Base-by-base conservation (phyloP, 768 basidiomycete species). In the Goffeauzyma gilvescens region DNA sequence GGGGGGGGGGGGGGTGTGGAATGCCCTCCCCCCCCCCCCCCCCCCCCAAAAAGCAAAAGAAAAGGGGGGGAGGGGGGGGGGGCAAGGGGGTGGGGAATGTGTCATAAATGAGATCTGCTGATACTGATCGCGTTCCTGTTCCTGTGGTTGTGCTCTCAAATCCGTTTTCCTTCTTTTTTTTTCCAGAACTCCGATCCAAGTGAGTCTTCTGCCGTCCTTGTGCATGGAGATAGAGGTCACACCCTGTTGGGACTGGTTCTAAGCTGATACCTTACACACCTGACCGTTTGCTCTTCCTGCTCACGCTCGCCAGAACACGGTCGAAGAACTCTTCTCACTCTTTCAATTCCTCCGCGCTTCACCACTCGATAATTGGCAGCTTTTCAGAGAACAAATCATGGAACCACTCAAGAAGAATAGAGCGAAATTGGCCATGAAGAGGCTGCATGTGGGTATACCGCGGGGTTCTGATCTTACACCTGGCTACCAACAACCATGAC, bases 301-400 rank as follows among this genome's bases (percentile, higher is more conserved):
- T 36, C 5, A 2, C n/a, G n/a, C n/a, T n/a, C n/a, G n/a, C n/a
- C 79, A 96, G 69, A 96, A 98, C 66, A 78, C 69, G 37, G 79
- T 95, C 14, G 76, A 79, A 35, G 93, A 98, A 53, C 66, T 98
- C 5, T 93, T 75, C 58, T 81, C 86, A 3, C 68, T 96, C 25
- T 71, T 96, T 54, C 79, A 82, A 46, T 98, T 96, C 65, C 66
- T 96, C 21, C 77, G 79, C 4, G 69, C 53, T 2, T 75, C 74
- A 50, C 90, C 87, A 0, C 68, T 89, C 23, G 76, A 79, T 45
- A 72, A 82, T 27, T 84, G 78, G 76, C 60, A 72, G 4, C 73
- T 68, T 3, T 98, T 95, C 69, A 81, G 81, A 39, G 67, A 68
- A 9, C 73, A 78, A 36, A 84, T 98, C 36, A 72, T 74, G 0